Evolutionary conservation across 2,329 filamentous ascomycete species (phyloP), one percentile per base, ranked within the genome.

Genomic region (Phoma herbarum): DNA sequence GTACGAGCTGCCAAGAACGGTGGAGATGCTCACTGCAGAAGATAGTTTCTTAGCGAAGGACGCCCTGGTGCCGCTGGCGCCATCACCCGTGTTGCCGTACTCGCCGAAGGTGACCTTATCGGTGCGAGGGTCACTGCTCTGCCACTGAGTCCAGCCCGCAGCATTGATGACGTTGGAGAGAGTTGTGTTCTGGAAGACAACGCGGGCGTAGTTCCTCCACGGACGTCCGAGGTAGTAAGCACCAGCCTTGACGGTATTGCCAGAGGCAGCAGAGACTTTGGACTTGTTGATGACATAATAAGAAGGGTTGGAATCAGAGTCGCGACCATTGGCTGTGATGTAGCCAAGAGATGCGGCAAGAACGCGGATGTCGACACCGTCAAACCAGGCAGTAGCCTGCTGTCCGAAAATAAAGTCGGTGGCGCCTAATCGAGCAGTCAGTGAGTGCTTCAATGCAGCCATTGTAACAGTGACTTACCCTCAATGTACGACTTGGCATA

Each of bases 321-420:
- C 67, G 28, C 75, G 73, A 35, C 73, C 74, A 49, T 68, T 76
- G 47, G 75, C 75, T 5, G 74, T 77, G 57, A 76, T 70, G 66
- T 77, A 83, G 16, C 83, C 83, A 1, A 65, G 3, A 0, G 63
- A 72, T 2, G 75, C 75, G 18, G 74, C 69, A 10, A 82, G 73
- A 48, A 83, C 81, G 41, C 79, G 74, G 61, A 87, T 82, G 43
- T 81, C 79, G 57, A 78, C 79, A 14, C 75, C 65, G 52, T 85
- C 81, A 69, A 82, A 84, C 85, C 83, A 88, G 45, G 80, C 77
- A 51, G 75, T 70, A 31, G 82, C 80, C 52, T 79, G 65, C 72
- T 85, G 79, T 51, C 86, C 82, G 69, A 88, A 88, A 63, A 86
- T 84, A 68, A 86, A 86, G 65, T 88, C 86, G 42, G 84, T 83